Base-by-base conservation (phyloP, 2,329 filamentous ascomycete genomes). In the Claviceps pazoutovae region DNA sequence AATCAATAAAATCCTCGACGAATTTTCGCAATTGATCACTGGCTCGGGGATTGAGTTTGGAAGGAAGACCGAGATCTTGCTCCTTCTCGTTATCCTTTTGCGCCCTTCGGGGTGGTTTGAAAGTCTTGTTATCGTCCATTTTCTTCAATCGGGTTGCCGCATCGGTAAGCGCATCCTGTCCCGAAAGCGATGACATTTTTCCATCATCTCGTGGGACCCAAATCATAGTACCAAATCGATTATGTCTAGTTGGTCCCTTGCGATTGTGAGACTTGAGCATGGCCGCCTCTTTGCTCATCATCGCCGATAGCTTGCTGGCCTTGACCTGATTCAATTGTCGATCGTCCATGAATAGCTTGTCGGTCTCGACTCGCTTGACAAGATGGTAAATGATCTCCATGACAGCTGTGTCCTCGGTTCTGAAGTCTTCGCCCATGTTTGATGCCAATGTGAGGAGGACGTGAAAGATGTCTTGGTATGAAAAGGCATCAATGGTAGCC, bases 161-260 rank as follows among this genome's bases (percentile, higher is more conserved):
- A 60, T 88, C 82, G 3, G 82, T 78, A 45, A 98, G 77, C 4
- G 86, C 86, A 59, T 89, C 84, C 63, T 97, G 91, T 1, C 93
- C 93, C 0, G 89, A 90, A 1, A 98, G 78, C 0, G 90, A 89
- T 0, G 87, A 85, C 60, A 93, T 79, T 61, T 90, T 90, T 49
- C 85, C 82, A 58, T 90, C 85, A 48, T 89, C 86, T 52, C 90
- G 76, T 69, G 95, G 88, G 39, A 98, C 81, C 90, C 91, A 97
- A 37, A 96, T 82, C 87, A 97, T 97, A 11, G 90, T 95, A 2
- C 93, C 93, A 61, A 97, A 98, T 37, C 93, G 80, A 59, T 90
- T 95, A 66, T 98, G 93, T 47, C 93, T 76, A 3, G 88, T 90
- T 0, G 90, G 87, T 2, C 86, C 86, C 62, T 83, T 83, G 58